A percentile compares a stretch with the other conserved stretches of the same genome.
Conservation (phyloP, 163 green algal genomes). For the Scenedesmus sp. region DNA sequence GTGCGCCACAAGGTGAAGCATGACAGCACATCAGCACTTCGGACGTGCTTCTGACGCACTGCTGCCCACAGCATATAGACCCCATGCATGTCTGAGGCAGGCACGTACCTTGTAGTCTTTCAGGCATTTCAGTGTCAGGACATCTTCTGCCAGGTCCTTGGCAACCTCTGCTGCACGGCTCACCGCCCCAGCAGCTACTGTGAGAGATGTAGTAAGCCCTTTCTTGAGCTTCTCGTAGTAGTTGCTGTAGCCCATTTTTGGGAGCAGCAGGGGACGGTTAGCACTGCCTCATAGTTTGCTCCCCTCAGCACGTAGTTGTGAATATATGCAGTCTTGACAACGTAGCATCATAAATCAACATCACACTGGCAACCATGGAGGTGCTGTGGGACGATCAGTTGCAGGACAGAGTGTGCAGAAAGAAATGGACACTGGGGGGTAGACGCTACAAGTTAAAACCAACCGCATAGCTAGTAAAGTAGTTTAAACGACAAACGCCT, state of each 20-base stretch:
- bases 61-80: background rate
- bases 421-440: background rate
- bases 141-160: slow-evolving; percentile 50
- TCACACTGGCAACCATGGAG: background rate
- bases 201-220: slow-evolving; percentile 16
- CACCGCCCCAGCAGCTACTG: slow-evolving; percentile 47
- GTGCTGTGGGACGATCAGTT: background rate
- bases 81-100: background rate
- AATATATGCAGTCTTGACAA: background rate
- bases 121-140: slow-evolving; percentile 56
- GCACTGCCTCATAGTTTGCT: background rate
- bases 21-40: background rate
- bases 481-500: background rate
- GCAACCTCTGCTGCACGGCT: slow-evolving; percentile 33
- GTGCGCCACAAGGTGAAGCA: background rate
- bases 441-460: background rate
- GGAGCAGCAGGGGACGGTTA: background rate
- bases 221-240: slow-evolving; percentile 45
- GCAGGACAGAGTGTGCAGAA: background rate
- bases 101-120: slow-evolving; percentile 64
- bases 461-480: background rate
- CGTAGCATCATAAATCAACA: background rate
- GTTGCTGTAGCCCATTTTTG: slow-evolving; percentile 3
- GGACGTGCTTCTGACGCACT: no score
- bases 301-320: background rate